These are phyloP conservation scores for Solidago caesia DNA, from an alignment of 129 eudicot genomes.

Conservation along the genomic window DNA sequence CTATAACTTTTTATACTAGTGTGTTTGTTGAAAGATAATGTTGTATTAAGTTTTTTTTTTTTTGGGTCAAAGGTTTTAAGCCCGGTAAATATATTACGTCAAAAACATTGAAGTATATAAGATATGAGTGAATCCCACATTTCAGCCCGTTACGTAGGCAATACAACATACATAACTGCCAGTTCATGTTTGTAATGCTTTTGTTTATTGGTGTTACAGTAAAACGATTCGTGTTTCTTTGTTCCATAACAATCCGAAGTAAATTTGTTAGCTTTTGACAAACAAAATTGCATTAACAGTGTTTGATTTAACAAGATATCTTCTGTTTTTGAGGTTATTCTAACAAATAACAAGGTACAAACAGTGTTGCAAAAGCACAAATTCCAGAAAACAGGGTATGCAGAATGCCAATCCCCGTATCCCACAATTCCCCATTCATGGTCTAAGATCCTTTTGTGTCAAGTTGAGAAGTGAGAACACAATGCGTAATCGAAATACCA, in stretches of 20 bases:
- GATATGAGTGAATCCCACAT: too few species aligned
- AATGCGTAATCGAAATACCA: background rate
- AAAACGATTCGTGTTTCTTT: background rate
- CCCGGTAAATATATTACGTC: too few species aligned
- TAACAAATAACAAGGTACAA: background rate
- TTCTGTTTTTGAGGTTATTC: too few species aligned
- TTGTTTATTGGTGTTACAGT: conserved; percentile 6
- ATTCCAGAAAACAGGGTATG: conserved; percentile 7
- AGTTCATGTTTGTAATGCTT: too few species aligned
- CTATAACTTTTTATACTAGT: background rate
- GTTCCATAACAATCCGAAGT: background rate
- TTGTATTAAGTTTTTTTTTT: too few species aligned
- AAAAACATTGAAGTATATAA: too few species aligned
- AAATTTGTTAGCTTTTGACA: conserved; percentile 12
- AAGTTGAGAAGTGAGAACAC: background rate
- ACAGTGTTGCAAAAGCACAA: background rate
- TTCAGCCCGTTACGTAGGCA: too few species aligned
- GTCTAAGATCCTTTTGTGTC: background rate
- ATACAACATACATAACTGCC: too few species aligned
- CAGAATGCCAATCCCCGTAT: background rate
- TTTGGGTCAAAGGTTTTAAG: too few species aligned
- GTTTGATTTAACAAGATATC: too few species aligned
- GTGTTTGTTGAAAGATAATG: background rate
- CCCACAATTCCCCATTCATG: background rate
- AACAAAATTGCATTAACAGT: background rate